Conservation (phyloP, 768 basidiomycete genomes). For the Phaeotremella skinneri region DNA sequence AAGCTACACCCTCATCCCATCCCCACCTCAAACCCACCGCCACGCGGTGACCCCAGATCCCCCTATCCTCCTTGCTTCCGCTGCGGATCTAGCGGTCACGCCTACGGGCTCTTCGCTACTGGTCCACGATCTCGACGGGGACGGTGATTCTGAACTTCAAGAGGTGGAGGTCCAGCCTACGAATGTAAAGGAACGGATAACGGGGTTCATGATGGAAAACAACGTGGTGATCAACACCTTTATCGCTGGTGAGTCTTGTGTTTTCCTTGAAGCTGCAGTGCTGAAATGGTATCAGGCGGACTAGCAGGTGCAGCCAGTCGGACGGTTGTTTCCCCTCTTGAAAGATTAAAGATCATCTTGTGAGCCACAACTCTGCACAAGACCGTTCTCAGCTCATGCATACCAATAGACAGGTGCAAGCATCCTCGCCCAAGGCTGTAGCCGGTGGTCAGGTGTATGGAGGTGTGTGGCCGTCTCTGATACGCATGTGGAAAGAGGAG, state of each 20-base stretch:
- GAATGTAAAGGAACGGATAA: slow-evolving; percentile 15
- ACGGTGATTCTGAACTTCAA: background rate
- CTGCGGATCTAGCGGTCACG: background rate
- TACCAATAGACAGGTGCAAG: slow-evolving; percentile 78
- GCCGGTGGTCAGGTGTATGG: slow-evolving; percentile 36
- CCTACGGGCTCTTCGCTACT: background rate
- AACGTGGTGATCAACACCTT: slow-evolving; percentile 47
- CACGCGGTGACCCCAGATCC: background rate
- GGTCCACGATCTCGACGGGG: background rate
- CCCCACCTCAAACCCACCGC: background rate
- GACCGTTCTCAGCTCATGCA: background rate
- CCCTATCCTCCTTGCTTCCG: background rate
- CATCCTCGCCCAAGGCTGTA: slow-evolving; percentile 48
- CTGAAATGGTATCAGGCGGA: slow-evolving; percentile 38
- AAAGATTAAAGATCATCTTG: slow-evolving; percentile 96
- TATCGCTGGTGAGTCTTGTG: slow-evolving; percentile 36
- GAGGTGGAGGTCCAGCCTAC: background rate
- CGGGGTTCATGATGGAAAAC: slow-evolving; percentile 39
- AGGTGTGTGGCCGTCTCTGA: slow-evolving; percentile 43
- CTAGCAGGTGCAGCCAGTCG: slow-evolving; percentile 63
- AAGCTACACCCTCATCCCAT: background rate
- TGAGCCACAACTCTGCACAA: slow-evolving; percentile 53
- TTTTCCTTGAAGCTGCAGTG: background rate
- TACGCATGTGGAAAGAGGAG: slow-evolving; percentile 90
- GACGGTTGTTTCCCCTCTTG: slow-evolving; percentile 87